phyloP scores from a whole-genome alignment of 139 green algal genomes.

The Marvania coccoides region DNA sequence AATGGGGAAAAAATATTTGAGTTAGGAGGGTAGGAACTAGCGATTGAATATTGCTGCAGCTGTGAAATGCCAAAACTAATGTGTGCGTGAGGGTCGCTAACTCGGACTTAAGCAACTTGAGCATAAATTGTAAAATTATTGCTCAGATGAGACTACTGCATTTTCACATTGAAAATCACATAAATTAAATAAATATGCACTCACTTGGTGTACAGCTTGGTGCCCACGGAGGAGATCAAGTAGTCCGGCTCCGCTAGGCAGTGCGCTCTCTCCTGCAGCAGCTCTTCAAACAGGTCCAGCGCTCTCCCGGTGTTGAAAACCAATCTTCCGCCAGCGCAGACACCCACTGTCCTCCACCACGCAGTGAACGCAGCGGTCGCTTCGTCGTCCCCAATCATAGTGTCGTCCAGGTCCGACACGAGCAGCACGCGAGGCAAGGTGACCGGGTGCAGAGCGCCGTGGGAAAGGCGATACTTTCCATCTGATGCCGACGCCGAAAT shows the following conservation, averaged over 20 bases:
- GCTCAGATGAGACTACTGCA: too few relatives aligned
- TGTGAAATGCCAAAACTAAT: too few relatives aligned
- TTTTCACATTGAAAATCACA: too few relatives aligned
- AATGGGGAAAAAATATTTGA: neutral
- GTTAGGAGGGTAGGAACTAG: neutral
- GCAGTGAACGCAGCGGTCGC: slow-evolving; percentile 39
- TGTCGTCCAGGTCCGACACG: slow-evolving; percentile 54
- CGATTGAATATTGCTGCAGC: too few relatives aligned
- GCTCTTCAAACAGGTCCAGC: slow-evolving; percentile 42
- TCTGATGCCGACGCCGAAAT: neutral
- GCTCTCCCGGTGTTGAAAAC: slow-evolving; percentile 46
- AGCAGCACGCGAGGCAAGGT: slow-evolving; percentile 6
- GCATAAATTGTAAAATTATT: too few relatives aligned
- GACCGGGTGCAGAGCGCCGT: slow-evolving; percentile 3
- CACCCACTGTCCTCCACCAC: slow-evolving; percentile 34
- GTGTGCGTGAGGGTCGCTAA: too few relatives aligned
- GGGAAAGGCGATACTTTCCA: neutral
- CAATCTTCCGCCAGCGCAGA: slow-evolving; percentile 11
- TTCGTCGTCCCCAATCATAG: slow-evolving; percentile 63
- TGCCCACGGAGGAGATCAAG: slow-evolving; percentile 75
- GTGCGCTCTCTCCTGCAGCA: slow-evolving; percentile 48
- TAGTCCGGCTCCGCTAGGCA: slow-evolving; percentile 63
- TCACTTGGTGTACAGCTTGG: slow-evolving; percentile 49
- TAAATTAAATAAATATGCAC: neutral
- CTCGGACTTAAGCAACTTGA: too few relatives aligned